phyloP scores from a whole-genome alignment of 805 yeast genomes.

The Grigorovia transvaalensis region DNA sequence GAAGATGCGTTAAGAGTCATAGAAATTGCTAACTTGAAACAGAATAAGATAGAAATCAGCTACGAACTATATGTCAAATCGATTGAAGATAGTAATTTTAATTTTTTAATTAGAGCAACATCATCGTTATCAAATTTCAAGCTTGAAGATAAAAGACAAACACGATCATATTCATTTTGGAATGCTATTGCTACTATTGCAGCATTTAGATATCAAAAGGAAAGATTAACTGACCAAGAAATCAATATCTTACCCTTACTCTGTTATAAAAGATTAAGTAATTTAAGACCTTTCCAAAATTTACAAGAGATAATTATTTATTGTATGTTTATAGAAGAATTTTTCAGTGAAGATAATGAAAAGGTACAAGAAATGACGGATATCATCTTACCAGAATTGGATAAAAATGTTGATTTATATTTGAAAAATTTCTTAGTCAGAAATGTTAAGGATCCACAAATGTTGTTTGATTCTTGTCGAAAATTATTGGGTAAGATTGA shows the following conservation, averaged over 20 bases:
- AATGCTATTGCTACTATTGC: slow-evolving; percentile 38
- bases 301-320: slow-evolving; percentile 61
- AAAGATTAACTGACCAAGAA: slow-evolving; percentile 36
- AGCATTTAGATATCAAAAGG: slow-evolving; percentile 34
- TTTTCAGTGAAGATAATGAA: slow-evolving; percentile 19
- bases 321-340: slow-evolving; percentile 37
- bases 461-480: slow-evolving; percentile 33
- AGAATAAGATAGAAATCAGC: slow-evolving; percentile 39
- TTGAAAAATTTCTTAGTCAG: slow-evolving; percentile 46
- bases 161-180: slow-evolving; percentile 38
- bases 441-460: slow-evolving; percentile 37
- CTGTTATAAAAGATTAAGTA: slow-evolving; percentile 47
- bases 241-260: slow-evolving; percentile 44
- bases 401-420: slow-evolving; percentile 44
- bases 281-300: slow-evolving; percentile 39
- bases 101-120: slow-evolving; percentile 45
- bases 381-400: slow-evolving; percentile 25
- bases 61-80: slow-evolving; percentile 50
- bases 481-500: slow-evolving; percentile 49
- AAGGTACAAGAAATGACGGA: slow-evolving; percentile 30
- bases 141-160: slow-evolving; percentile 5
- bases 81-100: slow-evolving; percentile 36
- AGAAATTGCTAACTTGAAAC: slow-evolving; percentile 49
- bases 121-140: slow-evolving; percentile 29
- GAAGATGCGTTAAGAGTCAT: slow-evolving; percentile 39